Evolutionary conservation across 768 basidiomycete genomes (phyloP), one percentile per base, ranked within the genome.

Genomic region (Paxillus rubicundulus): DNA sequence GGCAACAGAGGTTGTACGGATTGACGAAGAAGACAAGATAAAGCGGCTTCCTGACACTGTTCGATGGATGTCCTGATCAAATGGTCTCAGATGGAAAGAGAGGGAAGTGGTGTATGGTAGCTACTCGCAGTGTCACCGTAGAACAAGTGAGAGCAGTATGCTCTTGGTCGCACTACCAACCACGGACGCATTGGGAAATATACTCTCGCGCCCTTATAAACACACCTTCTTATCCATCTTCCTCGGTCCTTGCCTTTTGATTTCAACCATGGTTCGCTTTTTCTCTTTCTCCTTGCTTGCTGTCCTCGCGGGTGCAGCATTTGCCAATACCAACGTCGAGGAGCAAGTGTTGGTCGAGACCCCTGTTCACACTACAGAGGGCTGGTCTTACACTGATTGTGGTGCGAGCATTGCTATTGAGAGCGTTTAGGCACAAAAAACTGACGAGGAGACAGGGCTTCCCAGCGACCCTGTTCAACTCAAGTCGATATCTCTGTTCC

Each of bases 361-460:
- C 4, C 51, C 70, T 5, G 67, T 73, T 20, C 65, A 66, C 41
- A 56, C 68, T 3, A 73, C 67, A 36, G 73, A 79, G 5, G 68
- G 75, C 43, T 94, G 92, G 92, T 68, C 68, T 12, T 97, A 82
- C 64, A 45, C 36, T 0, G 73, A 87, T 69, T 97, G 94, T 68
- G 91, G 94, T 94, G 57, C 34, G 85, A 73, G 24, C 9, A 28
- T 39, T 56, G 50, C 64, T 54, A 55, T 12, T 36, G 28, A 42
- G 33, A 30, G 24, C 50, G 6, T 27, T 20, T 33, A 5, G 18
- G 38, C 45, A 47, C 17, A 20, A 30, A 30, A 12, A 16, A 6
- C 49, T 64, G 20, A 61, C 53, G 34, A 36, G 30, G 14, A 30
- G 32, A 38, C 67, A 88, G 85, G 87, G 30, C 14, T 43, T 7